Percentiles rank a stretch among this genome's conserved stretches.
Conservation (phyloP, 2,329 filamentous ascomycete species). For the Fusarium sp. region DNA sequence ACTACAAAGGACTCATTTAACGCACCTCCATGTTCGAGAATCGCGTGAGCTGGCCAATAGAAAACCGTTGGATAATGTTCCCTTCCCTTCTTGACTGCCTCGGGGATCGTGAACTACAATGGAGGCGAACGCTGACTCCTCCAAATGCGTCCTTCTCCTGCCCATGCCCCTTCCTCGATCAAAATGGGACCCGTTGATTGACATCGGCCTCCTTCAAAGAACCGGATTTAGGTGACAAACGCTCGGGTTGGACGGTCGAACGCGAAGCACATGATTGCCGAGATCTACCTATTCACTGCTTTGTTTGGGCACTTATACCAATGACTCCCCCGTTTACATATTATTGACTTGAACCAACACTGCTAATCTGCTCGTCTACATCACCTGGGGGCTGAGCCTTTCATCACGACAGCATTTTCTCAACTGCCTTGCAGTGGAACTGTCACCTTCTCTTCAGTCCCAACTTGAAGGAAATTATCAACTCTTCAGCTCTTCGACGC, state of each 20-base stretch:
- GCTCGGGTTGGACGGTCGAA: neutral
- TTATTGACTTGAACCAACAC: neutral
- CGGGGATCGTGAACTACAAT: neutral
- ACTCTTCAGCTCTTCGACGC: neutral
- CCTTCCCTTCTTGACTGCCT: neutral
- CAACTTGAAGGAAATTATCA: neutral
- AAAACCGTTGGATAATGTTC: neutral
- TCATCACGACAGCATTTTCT: neutral
- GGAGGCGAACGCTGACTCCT: neutral
- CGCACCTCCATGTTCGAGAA: neutral
- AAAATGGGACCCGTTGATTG: neutral
- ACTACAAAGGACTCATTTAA: constrained; percentile 9
- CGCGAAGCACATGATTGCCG: neutral
- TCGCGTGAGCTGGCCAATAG: neutral
- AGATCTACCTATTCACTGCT: neutral
- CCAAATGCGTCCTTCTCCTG: neutral
- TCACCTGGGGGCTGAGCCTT: neutral
- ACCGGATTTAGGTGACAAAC: neutral
- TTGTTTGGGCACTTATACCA: neutral
- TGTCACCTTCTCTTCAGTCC: neutral
- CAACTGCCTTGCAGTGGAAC: neutral
- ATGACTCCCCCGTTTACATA: neutral
- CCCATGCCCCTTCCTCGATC: neutral
- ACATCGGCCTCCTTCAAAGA: neutral
- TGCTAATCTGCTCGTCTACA: neutral